A percentile compares a stretch with the other conserved stretches of the same genome.
phyloP scores from a whole-genome alignment of 441 rosid genomes.

The Biscutella auriculata region DNA sequence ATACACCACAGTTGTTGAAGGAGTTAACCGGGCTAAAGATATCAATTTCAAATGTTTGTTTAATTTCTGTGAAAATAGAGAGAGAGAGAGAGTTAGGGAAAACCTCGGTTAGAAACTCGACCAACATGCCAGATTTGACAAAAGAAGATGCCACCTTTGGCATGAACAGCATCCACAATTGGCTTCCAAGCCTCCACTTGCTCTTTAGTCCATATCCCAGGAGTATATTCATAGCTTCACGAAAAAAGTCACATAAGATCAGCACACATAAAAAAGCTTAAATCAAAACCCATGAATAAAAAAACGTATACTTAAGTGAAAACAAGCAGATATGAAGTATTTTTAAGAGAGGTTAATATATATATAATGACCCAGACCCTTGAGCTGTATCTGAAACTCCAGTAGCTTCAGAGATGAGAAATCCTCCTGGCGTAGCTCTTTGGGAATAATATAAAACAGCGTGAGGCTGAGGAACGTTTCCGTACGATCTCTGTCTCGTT shows the following conservation, averaged over 20 bases:
- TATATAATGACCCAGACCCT: too few relatives aligned
- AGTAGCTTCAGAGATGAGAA: constrained; percentile 45
- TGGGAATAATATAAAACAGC: constrained; percentile 46
- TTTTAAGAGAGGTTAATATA: too few relatives aligned
- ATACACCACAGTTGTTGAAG: too few relatives aligned
- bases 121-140: constrained; percentile 50
- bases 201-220: constrained; percentile 50
- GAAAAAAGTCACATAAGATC: too few relatives aligned
- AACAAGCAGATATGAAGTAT: background rate
- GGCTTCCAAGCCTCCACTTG: constrained; percentile 61
- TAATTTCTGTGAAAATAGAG: too few relatives aligned
- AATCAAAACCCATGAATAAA: background rate
- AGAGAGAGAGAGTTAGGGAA: too few relatives aligned
- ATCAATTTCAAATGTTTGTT: too few relatives aligned
- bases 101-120: constrained; percentile 28
- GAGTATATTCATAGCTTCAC: constrained; percentile 25
- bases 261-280: too few relatives aligned
- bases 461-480: constrained; percentile 46
- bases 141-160: constrained; percentile 39
- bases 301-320: background rate
- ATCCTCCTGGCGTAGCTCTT: constrained; percentile 35
- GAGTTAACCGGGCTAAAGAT: too few relatives aligned
- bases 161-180: constrained; percentile 45
- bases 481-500: constrained; percentile 39
- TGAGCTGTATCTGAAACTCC: constrained; percentile 47